A percentile compares a stretch with the other conserved stretches of the same genome.
phyloP scores from a whole-genome alignment of 331 rosid species.

The Spiraea crenata region DNA sequence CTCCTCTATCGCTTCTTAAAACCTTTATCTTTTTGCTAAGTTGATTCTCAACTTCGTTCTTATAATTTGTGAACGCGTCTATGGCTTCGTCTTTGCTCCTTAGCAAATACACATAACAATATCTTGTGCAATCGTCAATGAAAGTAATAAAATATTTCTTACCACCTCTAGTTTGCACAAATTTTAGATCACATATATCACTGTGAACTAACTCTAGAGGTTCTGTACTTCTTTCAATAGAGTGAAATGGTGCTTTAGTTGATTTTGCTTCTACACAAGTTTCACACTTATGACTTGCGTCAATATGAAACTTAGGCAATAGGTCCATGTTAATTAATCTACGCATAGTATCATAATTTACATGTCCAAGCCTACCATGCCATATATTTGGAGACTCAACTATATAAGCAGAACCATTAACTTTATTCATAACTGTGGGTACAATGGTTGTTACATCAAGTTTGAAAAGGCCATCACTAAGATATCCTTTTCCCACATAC shows the following conservation, averaged over 20 bases:
- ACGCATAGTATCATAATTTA: not conserved
- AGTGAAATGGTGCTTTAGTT: not conserved
- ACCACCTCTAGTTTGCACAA: not conserved
- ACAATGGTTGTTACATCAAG: not conserved
- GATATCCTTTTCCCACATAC: not conserved
- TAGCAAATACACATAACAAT: not conserved
- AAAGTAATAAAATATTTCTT: not conserved
- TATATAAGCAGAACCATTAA: not conserved
- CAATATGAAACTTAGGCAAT: not conserved
- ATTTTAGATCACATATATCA: not conserved
- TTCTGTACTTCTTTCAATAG: not conserved
- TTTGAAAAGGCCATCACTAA: not conserved
- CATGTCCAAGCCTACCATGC: not conserved
- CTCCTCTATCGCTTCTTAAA: not conserved
- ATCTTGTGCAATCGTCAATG: not conserved
- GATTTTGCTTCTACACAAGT: not conserved
- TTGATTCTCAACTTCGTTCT: conserved; percentile 14
- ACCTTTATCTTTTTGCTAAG: conserved; percentile 9
- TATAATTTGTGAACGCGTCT: not conserved
- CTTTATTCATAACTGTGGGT: not conserved
- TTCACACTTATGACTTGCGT: not conserved
- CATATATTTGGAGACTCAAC: not conserved
- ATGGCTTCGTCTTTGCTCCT: not conserved
- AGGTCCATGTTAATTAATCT: not conserved
- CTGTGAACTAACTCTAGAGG: not conserved